Base-by-base conservation (phyloP, 2,329 filamentous ascomycete species). In the Rachicladosporium sp. region DNA sequence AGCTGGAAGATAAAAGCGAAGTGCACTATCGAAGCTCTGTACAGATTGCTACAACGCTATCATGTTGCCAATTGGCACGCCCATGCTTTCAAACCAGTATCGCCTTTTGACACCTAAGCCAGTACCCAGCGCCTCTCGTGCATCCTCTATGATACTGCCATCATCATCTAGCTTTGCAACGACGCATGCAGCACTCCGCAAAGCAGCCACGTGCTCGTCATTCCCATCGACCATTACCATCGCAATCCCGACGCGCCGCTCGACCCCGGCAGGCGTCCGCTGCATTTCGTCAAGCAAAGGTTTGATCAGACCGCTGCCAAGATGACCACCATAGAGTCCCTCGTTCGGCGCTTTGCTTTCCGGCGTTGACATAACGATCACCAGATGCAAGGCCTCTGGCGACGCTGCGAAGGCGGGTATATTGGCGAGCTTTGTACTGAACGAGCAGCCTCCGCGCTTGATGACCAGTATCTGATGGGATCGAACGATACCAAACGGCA, bases 171-270 rank as follows among this genome's bases (percentile, higher is more conserved):
- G 49, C 2, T 10, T 19, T 9, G 49, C 56, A 4, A 46, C 21
- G n/a, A 41, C 49, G 4, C 32, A 43, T 40, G 67, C 70, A n/a
- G 81, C 77, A 33, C 66, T 63, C 32, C 62, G 67, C 27, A 95
- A 66, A 41, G 78, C 61, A 21, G 71, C 69, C 50, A 86, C 81
- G 8, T 74, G 75, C 41, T 71, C 68, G 7, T 78, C 69, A 0
- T 79, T 80, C 0, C 83, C 86, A 0, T 76, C 76, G 12, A 93
- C 74, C 74, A 96, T 83, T 31, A 93, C 71, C 74, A 95, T 77
- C 9, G 83, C 76, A 30, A 96, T 80, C 2, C 79, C 80, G 51
- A 87, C 71, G 32, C 77, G 73, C 8, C 87, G 67, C 38, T 71
- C 69, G 37, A 87, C 66, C 0, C 87, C 86, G 3, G 69, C 72